These are phyloP conservation scores for Plantago elongata DNA, from an alignment of 257 asterid species.

Conservation along the genomic window DNA sequence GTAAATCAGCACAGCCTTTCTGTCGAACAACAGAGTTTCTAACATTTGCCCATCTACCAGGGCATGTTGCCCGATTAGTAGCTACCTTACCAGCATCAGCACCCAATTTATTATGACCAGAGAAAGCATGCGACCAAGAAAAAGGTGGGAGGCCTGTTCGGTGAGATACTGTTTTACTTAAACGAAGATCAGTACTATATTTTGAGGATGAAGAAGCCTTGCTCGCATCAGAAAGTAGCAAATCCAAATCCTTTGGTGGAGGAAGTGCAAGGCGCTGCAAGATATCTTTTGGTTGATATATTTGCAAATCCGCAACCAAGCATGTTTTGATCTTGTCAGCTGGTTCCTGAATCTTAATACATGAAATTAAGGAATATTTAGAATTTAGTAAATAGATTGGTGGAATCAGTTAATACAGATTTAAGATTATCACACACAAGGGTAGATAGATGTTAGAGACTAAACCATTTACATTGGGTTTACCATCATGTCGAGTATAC, in stretches of 20 bases:
- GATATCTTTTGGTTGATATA: slow-evolving; percentile 49
- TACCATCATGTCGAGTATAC: neutral
- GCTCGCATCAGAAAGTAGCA: slow-evolving; percentile 64
- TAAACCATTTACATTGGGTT: slow-evolving; percentile 8
- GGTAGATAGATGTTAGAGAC: neutral
- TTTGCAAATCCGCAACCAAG: slow-evolving; percentile 27
- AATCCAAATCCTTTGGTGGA: slow-evolving; percentile 71
- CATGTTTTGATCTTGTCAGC: slow-evolving; percentile 33
- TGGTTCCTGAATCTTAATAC: slow-evolving; percentile 43
- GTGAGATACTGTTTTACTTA: slow-evolving; percentile 46
- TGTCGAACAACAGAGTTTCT: slow-evolving; percentile 34
- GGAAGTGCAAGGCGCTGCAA: slow-evolving; percentile 75
- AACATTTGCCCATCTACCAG: slow-evolving; percentile 80
- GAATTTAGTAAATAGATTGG: neutral
- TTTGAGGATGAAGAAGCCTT: slow-evolving; percentile 50
- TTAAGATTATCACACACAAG: neutral
- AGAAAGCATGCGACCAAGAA: slow-evolving; percentile 75
- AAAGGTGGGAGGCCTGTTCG: slow-evolving; percentile 86
- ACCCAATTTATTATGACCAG: slow-evolving; percentile 60
- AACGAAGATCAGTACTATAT: slow-evolving; percentile 52
- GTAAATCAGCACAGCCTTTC: slow-evolving; percentile 42
- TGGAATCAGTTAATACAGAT: neutral
- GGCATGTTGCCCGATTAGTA: slow-evolving; percentile 57
- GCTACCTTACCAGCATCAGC: slow-evolving; percentile 65
- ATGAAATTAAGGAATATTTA: slow-evolving; percentile 22